Percentiles rank a stretch among this genome's conserved stretches.
These are phyloP conservation scores for Schizonepeta tenuifolia DNA, from an alignment of 257 asterid genomes.

Conservation along the genomic window DNA sequence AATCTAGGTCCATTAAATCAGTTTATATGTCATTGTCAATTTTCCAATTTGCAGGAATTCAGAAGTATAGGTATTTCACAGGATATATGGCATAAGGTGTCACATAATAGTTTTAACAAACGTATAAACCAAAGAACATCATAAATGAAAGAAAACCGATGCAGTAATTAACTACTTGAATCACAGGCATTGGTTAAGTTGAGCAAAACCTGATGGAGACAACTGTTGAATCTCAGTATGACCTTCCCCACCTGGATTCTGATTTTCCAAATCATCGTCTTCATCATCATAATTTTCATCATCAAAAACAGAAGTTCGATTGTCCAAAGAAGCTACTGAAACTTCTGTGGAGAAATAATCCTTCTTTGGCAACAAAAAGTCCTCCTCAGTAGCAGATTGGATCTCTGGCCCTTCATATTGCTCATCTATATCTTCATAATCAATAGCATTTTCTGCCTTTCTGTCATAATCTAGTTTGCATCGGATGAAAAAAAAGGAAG, in stretches of 20 bases:
- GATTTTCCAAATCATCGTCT: slow-evolving; percentile 68
- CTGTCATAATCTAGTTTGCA: slow-evolving; percentile 71
- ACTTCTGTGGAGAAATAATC: slow-evolving; percentile 68
- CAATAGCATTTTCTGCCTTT: slow-evolving; percentile 97
- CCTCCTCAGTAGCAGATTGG: slow-evolving; percentile 87
- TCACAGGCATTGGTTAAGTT: slow-evolving; percentile 11
- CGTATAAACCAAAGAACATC: slow-evolving; percentile 9
- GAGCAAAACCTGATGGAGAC: slow-evolving; percentile 62
- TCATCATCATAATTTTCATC: slow-evolving; percentile 95
- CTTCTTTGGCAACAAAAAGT: slow-evolving; percentile 73
- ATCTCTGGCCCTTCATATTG: slow-evolving; percentile 99
- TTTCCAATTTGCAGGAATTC: background rate
- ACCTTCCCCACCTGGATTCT: slow-evolving; percentile 51
- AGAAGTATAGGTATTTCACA: background rate
- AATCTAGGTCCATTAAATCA: background rate
- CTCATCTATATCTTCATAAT: slow-evolving; percentile 97
- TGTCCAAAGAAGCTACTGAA: slow-evolving; percentile 55
- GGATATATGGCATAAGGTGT: background rate
- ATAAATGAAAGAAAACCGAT: slow-evolving; percentile 3
- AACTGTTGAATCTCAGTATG: slow-evolving; percentile 42
- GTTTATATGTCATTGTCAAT: background rate
- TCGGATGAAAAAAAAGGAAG: slow-evolving; percentile 2
- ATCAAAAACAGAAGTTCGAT: slow-evolving; percentile 67
- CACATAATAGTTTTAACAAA: background rate
- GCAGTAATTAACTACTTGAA: slow-evolving; percentile 13